phyloP scores from a whole-genome alignment of 306 rosid genomes.

The Hippophae tibetana region DNA sequence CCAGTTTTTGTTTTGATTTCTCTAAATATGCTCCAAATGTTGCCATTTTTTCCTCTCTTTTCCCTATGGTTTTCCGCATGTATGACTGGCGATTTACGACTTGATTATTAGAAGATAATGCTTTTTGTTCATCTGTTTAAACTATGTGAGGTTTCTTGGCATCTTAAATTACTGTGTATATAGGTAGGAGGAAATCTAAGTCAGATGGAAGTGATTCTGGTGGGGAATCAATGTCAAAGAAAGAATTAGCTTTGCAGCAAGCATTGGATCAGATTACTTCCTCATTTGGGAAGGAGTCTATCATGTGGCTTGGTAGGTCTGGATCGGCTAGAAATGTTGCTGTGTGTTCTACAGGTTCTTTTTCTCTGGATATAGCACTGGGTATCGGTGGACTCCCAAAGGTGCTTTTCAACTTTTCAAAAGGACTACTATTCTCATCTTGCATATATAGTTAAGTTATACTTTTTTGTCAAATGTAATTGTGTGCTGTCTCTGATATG shows the following conservation, averaged over 20 bases:
- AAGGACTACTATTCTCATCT: too few relatives aligned
- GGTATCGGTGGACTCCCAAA: slow-evolving; percentile 87
- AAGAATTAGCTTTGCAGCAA: slow-evolving; percentile 70
- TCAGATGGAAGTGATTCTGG: slow-evolving; percentile 60
- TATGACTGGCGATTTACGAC: too few relatives aligned
- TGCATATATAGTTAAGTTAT: background rate
- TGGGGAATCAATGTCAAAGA: slow-evolving; percentile 66
- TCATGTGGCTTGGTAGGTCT: slow-evolving; percentile 91
- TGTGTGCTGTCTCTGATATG: slow-evolving; percentile 16
- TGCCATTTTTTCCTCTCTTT: too few relatives aligned
- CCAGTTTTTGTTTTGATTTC: too few relatives aligned
- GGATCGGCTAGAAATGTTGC: slow-evolving; percentile 40
- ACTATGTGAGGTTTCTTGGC: slow-evolving; percentile 4
- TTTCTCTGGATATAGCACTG: slow-evolving; percentile 69
- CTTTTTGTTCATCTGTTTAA: background rate
- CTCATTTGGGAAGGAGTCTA: slow-evolving; percentile 81
- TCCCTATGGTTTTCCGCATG: too few relatives aligned
- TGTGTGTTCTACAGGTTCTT: slow-evolving; percentile 77
- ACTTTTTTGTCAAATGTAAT: background rate
- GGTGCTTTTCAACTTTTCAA: slow-evolving; percentile 33
- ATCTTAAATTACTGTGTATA: slow-evolving; percentile 11
- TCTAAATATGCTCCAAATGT: too few relatives aligned
- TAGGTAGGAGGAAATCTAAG: slow-evolving; percentile 60
- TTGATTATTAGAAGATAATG: background rate
- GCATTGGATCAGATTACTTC: slow-evolving; percentile 86